A percentile compares a stretch with the other conserved stretches of the same genome.
Evolutionary conservation across 768 basidiomycete species (phyloP).

Genomic region (Hydnum rufescens): DNA sequence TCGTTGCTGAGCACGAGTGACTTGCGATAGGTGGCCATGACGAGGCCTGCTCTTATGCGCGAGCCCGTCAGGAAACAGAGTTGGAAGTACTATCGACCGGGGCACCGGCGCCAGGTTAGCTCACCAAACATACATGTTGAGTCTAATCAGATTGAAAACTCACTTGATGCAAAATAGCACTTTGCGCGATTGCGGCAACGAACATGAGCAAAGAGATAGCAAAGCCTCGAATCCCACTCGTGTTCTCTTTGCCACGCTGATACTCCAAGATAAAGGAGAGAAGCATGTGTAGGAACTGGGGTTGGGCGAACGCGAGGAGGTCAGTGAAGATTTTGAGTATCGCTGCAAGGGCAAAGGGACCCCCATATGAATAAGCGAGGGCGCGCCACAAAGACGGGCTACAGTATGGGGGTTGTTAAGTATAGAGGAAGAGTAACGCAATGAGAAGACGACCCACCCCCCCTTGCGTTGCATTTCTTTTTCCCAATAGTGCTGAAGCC

Average conservation of each 20-base stretch:
- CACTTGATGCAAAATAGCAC: conserved; percentile 62
- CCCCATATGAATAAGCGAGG: conserved; percentile 58
- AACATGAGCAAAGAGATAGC: conserved; percentile 67
- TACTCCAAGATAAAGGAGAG: conserved; percentile 68
- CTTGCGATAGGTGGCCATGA: conserved; percentile 72
- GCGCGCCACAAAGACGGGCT: conserved; percentile 54
- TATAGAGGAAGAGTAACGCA: neutral
- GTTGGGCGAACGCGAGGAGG: conserved; percentile 62
- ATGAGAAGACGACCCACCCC: conserved; percentile 1
- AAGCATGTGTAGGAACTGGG: conserved; percentile 62
- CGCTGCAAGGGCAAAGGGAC: conserved; percentile 44
- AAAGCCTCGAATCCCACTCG: conserved; percentile 35
- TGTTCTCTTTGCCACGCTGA: conserved; percentile 21
- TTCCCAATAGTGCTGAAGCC: conserved; percentile 39
- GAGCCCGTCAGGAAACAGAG: conserved; percentile 68
- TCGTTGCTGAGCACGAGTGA: conserved; percentile 71
- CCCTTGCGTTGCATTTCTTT: conserved; percentile 27
- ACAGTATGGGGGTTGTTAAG: neutral
- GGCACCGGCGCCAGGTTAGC: neutral
- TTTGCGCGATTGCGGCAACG: conserved; percentile 54
- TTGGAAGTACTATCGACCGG: conserved; percentile 56
- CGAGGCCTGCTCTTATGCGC: conserved; percentile 81
- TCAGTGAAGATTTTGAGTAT: conserved; percentile 64
- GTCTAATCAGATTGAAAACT: neutral
- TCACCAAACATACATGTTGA: too few species aligned